phyloP scores from a whole-genome alignment of 1,139 yeast species.

The Debaryomyces psychrophilus region DNA sequence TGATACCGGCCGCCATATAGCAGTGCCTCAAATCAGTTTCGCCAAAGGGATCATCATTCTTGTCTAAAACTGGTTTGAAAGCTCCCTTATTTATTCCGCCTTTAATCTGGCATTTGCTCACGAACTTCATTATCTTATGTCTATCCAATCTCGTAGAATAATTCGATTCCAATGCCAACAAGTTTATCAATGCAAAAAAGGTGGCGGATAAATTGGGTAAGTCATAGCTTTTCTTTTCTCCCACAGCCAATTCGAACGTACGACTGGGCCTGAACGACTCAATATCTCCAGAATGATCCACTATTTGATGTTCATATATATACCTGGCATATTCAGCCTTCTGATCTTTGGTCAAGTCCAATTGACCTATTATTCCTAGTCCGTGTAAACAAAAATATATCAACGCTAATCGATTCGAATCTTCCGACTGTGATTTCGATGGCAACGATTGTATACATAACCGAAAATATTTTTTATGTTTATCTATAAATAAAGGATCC shows the following conservation, averaged over 20 bases:
- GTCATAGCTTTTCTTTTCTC: conserved; percentile 42
- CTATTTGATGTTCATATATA: conserved; percentile 52
- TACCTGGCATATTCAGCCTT: conserved; percentile 40
- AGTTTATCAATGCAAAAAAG: conserved; percentile 59
- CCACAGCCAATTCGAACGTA: conserved; percentile 34
- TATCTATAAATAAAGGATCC: conserved; percentile 6
- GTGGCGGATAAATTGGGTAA: conserved; percentile 70
- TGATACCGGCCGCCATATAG: conserved; percentile 71
- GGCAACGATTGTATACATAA: conserved; percentile 57
- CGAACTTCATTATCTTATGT: conserved; percentile 50
- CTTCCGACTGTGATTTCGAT: conserved; percentile 54
- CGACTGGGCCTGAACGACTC: conserved; percentile 56
- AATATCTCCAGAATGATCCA: conserved; percentile 40
- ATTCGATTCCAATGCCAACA: conserved; percentile 51
- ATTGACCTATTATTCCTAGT: conserved; percentile 51
- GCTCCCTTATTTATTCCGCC: conserved; percentile 62
- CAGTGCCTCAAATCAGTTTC: conserved; percentile 75
- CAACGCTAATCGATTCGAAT: conserved; percentile 66
- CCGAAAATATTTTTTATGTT: conserved; percentile 53
- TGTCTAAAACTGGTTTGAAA: conserved; percentile 39
- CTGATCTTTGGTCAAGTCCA: conserved; percentile 32
- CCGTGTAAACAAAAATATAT: conserved; percentile 71
- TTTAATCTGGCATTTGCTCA: conserved; percentile 54
- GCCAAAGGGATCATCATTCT: conserved; percentile 46
- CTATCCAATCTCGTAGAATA: conserved; percentile 42